A percentile compares a stretch with the other conserved stretches of the same genome.
Conservation (phyloP, 257 asterid genomes). For the Solanum megistacrolobum region DNA sequence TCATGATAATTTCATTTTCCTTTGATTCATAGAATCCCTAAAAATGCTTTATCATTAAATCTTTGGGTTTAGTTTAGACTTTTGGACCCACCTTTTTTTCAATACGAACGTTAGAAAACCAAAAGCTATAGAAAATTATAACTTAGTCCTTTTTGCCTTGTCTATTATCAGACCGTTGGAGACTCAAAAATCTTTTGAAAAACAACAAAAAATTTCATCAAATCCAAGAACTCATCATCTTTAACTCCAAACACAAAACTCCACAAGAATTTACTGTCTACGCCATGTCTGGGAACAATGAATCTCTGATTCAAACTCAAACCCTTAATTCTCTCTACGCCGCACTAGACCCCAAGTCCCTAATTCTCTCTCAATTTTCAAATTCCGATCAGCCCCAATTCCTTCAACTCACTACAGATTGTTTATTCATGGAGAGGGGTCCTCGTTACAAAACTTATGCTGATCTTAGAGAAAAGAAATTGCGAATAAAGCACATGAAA, state of each 20-base stretch:
- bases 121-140: not conserved
- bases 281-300: constrained; percentile 46
- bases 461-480: constrained; percentile 59
- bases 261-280: not conserved
- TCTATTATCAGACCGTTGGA: constrained; percentile 63
- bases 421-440: constrained; percentile 54
- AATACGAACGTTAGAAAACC: constrained; percentile 50
- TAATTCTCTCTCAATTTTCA: constrained; percentile 53
- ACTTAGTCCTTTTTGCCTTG: not conserved
- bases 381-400: constrained; percentile 37
- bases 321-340: constrained; percentile 26
- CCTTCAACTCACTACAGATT: constrained; percentile 41
- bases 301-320: constrained; percentile 25
- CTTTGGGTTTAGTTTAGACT: not conserved
- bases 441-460: constrained; percentile 74
- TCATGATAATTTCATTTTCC: not conserved
- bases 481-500: constrained; percentile 23
- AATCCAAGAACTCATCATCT: not conserved
- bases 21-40: not conserved
- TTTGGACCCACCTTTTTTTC: constrained; percentile 24
- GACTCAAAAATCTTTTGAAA: constrained; percentile 11
- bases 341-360: constrained; percentile 50
- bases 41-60: not conserved
- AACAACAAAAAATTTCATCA: not conserved
- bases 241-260: not conserved